Evolutionary conservation across 108 stramenopile species (phyloP), one percentile per base, ranked within the genome.

Genomic region (Skeletonema costatum): DNA sequence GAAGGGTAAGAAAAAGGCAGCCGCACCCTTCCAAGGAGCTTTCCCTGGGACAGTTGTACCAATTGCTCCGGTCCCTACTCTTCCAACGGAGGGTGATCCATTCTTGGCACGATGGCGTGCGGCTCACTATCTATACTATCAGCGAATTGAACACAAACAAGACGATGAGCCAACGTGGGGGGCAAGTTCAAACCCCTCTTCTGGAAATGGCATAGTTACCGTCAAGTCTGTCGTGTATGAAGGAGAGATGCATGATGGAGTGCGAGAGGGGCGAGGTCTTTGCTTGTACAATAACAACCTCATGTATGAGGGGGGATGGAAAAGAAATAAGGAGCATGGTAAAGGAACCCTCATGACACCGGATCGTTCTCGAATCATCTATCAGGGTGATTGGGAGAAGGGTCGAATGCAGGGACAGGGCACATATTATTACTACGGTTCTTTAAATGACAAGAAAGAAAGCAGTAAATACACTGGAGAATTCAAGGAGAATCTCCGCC

Each of bases 251-350:
- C 81, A 82, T 13, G 71, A 75, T 62, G 83, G 83, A 9, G 63
- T 85, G 19, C 88, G 97, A 25, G 87, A 95, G 59, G 97, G 97
- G 21, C 74, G 82, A 2, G 97, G 97, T 17, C 80, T 93, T 12
- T 93, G 92, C 77, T 75, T 96, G 58, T 97, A 91, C 83, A 78
- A 74, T 35, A 92, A 96, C 75, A 76, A 77, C 21, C 86, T 86
- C 59, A 74, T 96, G 65, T 97, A 97, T 70, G 97, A 97, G 84
- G 93, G 97, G 14, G 72, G 86, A 61, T 97, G 97, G 97, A 85
- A 80, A 69, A 75, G 81, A 4, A 93, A 94, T 75, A 87, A 88
- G 71, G 97, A 97, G 67, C 97, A 96, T 74, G 97, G 97, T 6
- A 68, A 75, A 12, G 97, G 97, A 3, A 84, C 64, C 9, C 70